Percentiles rank a stretch among this genome's conserved stretches.
These are phyloP conservation scores for Centrapalus pauciflorus DNA, from an alignment of 129 eudicot genomes.

Conservation along the genomic window DNA sequence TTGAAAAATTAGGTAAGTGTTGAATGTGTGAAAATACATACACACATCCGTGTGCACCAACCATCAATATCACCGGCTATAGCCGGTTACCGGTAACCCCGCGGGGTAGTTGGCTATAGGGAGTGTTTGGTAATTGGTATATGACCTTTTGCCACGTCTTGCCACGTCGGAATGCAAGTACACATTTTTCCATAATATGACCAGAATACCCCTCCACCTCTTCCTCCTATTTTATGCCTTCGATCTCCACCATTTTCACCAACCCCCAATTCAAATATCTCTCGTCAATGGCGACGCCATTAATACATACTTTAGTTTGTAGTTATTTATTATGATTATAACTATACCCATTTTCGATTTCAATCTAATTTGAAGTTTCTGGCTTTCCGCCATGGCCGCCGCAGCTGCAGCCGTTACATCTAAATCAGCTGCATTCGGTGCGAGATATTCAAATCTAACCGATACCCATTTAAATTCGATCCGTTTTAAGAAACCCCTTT, in stretches of 20 bases:
- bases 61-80: constrained; percentile 11
- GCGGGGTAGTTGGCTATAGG: constrained; percentile 29
- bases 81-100: constrained; percentile 25
- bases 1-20: constrained; percentile 13
- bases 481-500: constrained; percentile 34
- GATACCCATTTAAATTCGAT: constrained; percentile 29
- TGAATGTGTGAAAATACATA: too few relatives aligned
- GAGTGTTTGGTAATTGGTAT: constrained; percentile 18
- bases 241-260: constrained; percentile 28
- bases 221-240: constrained; percentile 12
- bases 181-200: neutral
- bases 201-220: constrained; percentile 21
- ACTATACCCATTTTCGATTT: neutral
- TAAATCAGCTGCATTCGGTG: constrained; percentile 23
- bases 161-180: constrained; percentile 30
- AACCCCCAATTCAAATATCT: constrained; percentile 32
- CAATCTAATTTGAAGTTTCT: neutral
- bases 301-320: neutral
- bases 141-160: constrained; percentile 17
- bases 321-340: neutral
- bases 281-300: constrained; percentile 12
- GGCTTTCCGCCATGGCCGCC: constrained; percentile 33
- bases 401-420: constrained; percentile 23
- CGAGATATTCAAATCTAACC: constrained; percentile 14
- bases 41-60: constrained; percentile 5